Evolutionary conservation across 2,329 filamentous ascomycete species (phyloP).

Genomic region (Boeremia exigua): DNA sequence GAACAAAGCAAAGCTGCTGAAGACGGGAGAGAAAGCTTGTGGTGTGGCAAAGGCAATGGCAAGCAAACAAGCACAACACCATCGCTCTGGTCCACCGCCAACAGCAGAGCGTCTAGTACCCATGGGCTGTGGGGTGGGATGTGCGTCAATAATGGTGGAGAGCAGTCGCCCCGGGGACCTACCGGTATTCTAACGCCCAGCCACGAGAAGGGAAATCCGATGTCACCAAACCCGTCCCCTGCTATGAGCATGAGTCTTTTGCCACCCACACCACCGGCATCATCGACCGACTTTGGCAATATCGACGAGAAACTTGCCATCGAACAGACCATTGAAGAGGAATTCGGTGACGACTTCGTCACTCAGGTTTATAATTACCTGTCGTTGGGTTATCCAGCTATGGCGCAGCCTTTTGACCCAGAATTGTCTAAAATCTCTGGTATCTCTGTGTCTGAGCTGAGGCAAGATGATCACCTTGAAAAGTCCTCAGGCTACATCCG

Average conservation of each 20-base stretch:
- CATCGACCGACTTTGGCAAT: slow-evolving; percentile 47
- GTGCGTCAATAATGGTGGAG: slow-evolving; percentile 56
- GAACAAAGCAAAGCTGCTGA: slow-evolving; percentile 55
- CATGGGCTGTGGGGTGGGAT: slow-evolving; percentile 79
- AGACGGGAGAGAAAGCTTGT: slow-evolving; percentile 60
- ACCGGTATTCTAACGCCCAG: slow-evolving; percentile 59
- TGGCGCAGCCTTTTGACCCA: slow-evolving; percentile 81
- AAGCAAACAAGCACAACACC: slow-evolving; percentile 39
- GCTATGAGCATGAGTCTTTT: slow-evolving; percentile 36
- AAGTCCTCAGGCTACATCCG: slow-evolving; percentile 76
- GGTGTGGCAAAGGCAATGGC: slow-evolving; percentile 57
- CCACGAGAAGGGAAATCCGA: slow-evolving; percentile 50
- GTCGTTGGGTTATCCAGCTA: slow-evolving; percentile 86
- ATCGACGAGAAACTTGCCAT: slow-evolving; percentile 51
- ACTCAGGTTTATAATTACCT: slow-evolving; percentile 98
- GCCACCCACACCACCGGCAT: slow-evolving; percentile 48
- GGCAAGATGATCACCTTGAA: slow-evolving; percentile 70
- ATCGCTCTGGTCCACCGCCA: slow-evolving; percentile 44
- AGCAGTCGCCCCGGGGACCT: slow-evolving; percentile 50
- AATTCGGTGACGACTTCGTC: slow-evolving; percentile 84
- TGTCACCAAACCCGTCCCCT: slow-evolving; percentile 48
- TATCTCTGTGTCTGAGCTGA: slow-evolving; percentile 71
- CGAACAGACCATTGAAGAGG: slow-evolving; percentile 60
- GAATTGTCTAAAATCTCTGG: slow-evolving; percentile 83
- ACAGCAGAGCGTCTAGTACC: slow-evolving; percentile 60